These are phyloP conservation scores for Gracilaria domingensis DNA, from an alignment of 23 red algal species.

Conservation along the genomic window DNA sequence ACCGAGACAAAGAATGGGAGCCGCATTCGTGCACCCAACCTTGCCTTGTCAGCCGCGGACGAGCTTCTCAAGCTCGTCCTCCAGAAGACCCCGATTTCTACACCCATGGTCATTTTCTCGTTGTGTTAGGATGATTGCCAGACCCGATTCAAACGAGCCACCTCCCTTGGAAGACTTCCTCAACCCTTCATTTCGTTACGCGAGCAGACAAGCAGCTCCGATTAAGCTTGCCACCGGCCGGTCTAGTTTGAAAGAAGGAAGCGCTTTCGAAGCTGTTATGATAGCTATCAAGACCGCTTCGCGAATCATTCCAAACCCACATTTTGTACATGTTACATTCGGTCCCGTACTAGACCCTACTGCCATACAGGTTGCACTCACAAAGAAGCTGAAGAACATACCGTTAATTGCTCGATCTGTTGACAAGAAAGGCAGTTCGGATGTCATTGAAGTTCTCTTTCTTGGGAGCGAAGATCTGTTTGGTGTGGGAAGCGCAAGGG, in stretches of 20 bases:
- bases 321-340: constrained; percentile 45
- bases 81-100: no score
- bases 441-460: constrained; percentile 46
- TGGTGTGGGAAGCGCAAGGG: background rate
- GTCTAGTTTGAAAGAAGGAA: constrained; percentile 5
- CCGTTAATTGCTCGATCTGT: constrained; percentile 47
- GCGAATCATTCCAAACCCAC: background rate
- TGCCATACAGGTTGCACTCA: background rate
- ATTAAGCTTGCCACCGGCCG: constrained; percentile 36
- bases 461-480: constrained; percentile 4
- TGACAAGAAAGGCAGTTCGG: constrained; percentile 61
- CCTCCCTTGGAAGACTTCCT: background rate
- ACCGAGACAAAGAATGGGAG: no score
- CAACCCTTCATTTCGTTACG: background rate
- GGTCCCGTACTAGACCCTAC: constrained; percentile 18
- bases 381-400: background rate
- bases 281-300: background rate
- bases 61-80: no score
- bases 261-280: constrained; percentile 17
- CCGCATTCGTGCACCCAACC: no score
- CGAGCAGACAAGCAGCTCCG: constrained; percentile 10
- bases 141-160: background rate
- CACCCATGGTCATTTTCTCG: no score
- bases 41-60: no score
- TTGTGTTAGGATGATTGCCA: background rate